Percentiles rank a stretch among this genome's conserved stretches.
These are phyloP conservation scores for Crucihimalaya himalaica DNA, from an alignment of 345 rosid genomes.

Conservation along the genomic window DNA sequence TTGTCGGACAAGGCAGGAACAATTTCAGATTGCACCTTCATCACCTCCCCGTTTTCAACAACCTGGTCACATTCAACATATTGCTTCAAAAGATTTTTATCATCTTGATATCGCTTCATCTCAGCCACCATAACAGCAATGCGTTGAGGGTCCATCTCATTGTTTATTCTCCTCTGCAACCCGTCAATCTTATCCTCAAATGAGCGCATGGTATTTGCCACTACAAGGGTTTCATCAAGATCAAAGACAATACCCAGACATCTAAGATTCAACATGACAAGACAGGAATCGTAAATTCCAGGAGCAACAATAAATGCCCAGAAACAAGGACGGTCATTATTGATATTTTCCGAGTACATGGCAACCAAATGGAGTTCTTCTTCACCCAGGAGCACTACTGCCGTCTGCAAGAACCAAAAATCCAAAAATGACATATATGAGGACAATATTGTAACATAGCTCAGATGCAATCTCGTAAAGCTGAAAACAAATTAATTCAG, in stretches of 20 bases:
- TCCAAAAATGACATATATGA: conserved; percentile 4
- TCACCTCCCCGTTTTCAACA: conserved; percentile 86
- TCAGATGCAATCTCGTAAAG: conserved; percentile 12
- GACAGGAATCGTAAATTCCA: conserved; percentile 81
- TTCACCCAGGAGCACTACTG: conserved; percentile 71
- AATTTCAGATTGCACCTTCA: conserved; percentile 69
- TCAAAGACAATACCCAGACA: conserved; percentile 98
- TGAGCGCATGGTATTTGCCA: conserved; percentile 95
- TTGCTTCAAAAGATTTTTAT: conserved; percentile 85
- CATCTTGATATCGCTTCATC: conserved; percentile 91
- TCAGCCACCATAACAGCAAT: conserved; percentile 72
- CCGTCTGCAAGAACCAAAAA: conserved; percentile 63
- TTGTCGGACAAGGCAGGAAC: conserved; percentile 83
- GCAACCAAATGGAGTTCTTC: conserved; percentile 98
- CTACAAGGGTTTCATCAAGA: conserved; percentile 94
- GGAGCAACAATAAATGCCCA: conserved; percentile 80
- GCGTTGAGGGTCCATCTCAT: conserved; percentile 80
- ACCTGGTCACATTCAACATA: conserved; percentile 92
- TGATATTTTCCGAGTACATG: conserved; percentile 62
- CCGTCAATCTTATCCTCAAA: conserved; percentile 91
- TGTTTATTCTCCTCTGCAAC: conserved; percentile 68
- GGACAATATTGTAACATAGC: not conserved
- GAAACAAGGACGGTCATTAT: conserved; percentile 67
- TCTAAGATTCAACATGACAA: conserved; percentile 86
- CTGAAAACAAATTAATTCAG: conserved; percentile 7